These are phyloP conservation scores for Pseudogymnoascus sp. DNA, from an alignment of 2,329 filamentous ascomycete genomes.

Conservation along the genomic window DNA sequence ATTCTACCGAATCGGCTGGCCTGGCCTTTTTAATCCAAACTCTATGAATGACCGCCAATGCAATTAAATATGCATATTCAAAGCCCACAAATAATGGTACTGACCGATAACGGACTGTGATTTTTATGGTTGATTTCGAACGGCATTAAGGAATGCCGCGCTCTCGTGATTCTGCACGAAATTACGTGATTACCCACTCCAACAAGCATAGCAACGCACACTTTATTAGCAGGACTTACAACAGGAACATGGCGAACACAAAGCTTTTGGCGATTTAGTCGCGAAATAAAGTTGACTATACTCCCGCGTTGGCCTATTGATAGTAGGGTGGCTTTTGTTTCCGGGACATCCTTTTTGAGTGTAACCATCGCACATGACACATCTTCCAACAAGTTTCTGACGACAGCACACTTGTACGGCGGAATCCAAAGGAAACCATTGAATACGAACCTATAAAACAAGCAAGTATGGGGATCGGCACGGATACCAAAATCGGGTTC, in stretches of 20 bases:
- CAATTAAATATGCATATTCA: neutral
- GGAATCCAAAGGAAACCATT: neutral
- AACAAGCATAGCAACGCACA: neutral
- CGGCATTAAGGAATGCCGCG: neutral
- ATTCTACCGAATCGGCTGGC: neutral
- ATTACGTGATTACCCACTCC: neutral
- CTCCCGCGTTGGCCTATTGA: neutral
- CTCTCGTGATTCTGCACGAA: neutral
- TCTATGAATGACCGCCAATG: neutral
- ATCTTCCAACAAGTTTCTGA: neutral
- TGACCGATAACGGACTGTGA: neutral
- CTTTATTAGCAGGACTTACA: neutral
- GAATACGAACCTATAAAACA: neutral
- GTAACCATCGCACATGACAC: neutral
- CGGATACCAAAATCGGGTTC: neutral
- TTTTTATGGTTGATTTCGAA: neutral
- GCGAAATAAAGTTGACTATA: neutral
- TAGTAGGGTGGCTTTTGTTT: neutral
- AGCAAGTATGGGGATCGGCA: neutral
- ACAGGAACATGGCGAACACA: neutral
- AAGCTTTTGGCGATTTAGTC: neutral
- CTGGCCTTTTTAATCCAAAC: neutral
- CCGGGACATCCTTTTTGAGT: neutral
- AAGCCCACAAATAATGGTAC: neutral
- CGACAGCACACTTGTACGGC: neutral